Evolutionary conservation across 129 eudicot species (phyloP), one percentile per base, ranked within the genome.

Genomic region (Centaurea solstitialis): DNA sequence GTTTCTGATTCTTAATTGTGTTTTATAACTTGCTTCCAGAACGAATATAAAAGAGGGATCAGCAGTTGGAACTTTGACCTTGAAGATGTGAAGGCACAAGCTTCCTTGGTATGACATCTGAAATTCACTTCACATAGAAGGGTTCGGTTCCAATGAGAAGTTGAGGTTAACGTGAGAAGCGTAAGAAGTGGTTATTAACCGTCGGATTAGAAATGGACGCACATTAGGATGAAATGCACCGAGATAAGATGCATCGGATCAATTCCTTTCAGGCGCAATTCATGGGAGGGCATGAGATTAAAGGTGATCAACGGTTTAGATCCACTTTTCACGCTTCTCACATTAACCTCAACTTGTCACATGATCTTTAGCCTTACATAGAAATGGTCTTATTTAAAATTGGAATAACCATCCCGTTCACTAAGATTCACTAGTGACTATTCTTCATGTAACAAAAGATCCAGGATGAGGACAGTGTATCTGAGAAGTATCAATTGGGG

Each of bases 81-180:
- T 73, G 99, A 96, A 78, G 99, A 96, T 83, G 85, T 96, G 82
- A 96, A 96, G 89, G 97, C 97, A 75, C 99, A 96, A 79, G 99
- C 99, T 83, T 88, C 99, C 87, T 77, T 93, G 97, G 99, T 96
- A 93, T 80, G 76, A 6, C 66, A 71, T 53, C 68, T 35, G 20
- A 13, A 67, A 26, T 64, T 68, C 79, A 66, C 21, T 66, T 65
- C 65, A 74, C 71, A 8, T 65, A 33, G 37, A 33, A 33, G 37
- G 37, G 37, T 33, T 3, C 5, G 37, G 37, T 33, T 33, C 37
- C 37, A 4, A 33, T 33, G 37, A 33, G 37, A 33, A 33, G 37
- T 5, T 33, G 37, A 33, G 5, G 37, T 33, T 33, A 33, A 33
- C 4, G 5, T 33, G 37, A 33, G 37, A 33, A 33, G 37, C 37